These are phyloP conservation scores for Colletotrichum spinosum DNA, from an alignment of 2,329 filamentous ascomycete genomes.

Conservation along the genomic window DNA sequence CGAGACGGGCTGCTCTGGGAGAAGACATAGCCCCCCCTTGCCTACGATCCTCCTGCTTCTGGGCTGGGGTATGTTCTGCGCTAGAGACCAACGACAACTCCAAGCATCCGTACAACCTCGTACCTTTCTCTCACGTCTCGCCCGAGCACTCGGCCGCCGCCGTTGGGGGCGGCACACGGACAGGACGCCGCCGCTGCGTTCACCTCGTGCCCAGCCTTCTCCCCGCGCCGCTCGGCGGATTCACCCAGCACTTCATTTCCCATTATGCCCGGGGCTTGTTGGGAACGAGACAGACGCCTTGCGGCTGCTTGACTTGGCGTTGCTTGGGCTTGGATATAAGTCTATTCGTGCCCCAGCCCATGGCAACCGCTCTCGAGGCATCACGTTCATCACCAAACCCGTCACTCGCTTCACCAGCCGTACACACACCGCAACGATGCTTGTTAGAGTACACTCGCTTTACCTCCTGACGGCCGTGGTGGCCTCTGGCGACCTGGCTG, in stretches of 20 bases:
- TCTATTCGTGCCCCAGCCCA: conserved; percentile 4
- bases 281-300: not conserved
- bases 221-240: conserved; percentile 15
- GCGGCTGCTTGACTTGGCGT: conserved; percentile 11
- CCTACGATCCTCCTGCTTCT: conserved; percentile 19
- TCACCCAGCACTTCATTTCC: conserved; percentile 19
- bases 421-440: conserved; percentile 30
- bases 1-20: no score
- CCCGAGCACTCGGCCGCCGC: conserved; percentile 27
- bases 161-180: conserved; percentile 25
- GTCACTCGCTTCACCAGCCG: conserved; percentile 17
- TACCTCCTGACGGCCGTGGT: conserved; percentile 29
- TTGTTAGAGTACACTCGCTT: conserved; percentile 36
- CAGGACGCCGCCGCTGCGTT: conserved; percentile 17
- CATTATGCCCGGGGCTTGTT: conserved; percentile 22
- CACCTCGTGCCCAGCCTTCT: conserved; percentile 22
- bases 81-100: not conserved
- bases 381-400: not conserved
- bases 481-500: conserved; percentile 24
- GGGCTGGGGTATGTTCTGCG: not conserved
- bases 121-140: conserved; percentile 16
- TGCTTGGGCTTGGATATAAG: conserved; percentile 21
- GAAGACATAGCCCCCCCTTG: conserved; percentile 22
- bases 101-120: not conserved
- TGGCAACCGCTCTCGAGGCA: not conserved